Evolutionary conservation across 2,329 filamentous ascomycete species (phyloP).

Genomic region (Alternaria gaisen): DNA sequence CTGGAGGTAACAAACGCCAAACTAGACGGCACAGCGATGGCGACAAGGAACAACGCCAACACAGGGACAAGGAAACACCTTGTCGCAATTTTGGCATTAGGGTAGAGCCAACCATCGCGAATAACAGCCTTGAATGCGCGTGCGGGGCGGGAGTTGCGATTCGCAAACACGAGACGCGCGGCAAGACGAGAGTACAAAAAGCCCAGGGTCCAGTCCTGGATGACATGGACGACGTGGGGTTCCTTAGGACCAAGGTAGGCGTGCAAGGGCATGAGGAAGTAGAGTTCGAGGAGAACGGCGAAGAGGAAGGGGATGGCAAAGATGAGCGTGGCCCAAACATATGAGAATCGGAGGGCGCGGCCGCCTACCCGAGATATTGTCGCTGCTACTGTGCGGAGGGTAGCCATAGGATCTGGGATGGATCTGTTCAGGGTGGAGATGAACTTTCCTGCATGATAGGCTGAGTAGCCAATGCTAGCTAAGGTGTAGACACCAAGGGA

Average conservation of each 20-base stretch:
- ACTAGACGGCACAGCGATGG: constrained; percentile 71
- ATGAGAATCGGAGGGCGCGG: constrained; percentile 66
- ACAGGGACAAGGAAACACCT: constrained; percentile 86
- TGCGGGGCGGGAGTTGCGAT: constrained; percentile 75
- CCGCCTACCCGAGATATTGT: constrained; percentile 39
- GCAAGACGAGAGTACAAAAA: constrained; percentile 88
- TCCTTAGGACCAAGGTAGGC: constrained; percentile 67
- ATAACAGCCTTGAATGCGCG: constrained; percentile 78
- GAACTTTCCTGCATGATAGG: constrained; percentile 61
- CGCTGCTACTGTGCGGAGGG: constrained; percentile 36
- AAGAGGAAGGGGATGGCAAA: constrained; percentile 84
- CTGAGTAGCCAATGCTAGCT: constrained; percentile 70
- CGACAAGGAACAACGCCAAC: constrained; percentile 66
- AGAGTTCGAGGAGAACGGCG: constrained; percentile 83
- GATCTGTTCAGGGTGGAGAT: constrained; percentile 35
- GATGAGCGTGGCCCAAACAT: constrained; percentile 77
- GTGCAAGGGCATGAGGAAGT: constrained; percentile 85
- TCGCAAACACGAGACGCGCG: constrained; percentile 72
- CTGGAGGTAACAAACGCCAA: constrained; percentile 64
- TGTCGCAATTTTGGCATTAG: constrained; percentile 80
- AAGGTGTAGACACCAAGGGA: constrained; percentile 87
- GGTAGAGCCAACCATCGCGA: constrained; percentile 75
- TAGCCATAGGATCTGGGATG: constrained; percentile 41
- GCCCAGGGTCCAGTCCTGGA: constrained; percentile 94
- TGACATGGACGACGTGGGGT: constrained; percentile 79